These are phyloP conservation scores for Ceratocystis cubensis DNA, from an alignment of 2,329 filamentous ascomycete species.

Conservation along the genomic window DNA sequence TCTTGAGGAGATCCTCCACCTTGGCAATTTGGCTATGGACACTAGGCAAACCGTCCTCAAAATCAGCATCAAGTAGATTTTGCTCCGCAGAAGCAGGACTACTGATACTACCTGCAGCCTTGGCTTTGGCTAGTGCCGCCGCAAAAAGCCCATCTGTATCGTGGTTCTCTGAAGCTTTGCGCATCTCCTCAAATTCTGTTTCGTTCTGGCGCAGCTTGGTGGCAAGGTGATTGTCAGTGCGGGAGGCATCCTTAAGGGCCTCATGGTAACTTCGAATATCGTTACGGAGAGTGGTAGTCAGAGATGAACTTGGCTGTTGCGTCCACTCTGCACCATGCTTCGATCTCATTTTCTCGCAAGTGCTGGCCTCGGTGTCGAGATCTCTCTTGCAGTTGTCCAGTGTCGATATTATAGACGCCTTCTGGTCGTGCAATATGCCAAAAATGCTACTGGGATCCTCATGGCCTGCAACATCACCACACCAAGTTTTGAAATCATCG, in stretches of 20 bases:
- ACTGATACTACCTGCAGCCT: constrained; percentile 49
- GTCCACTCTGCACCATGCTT: constrained; percentile 96
- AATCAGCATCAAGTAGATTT: constrained; percentile 82
- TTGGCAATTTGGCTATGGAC: constrained; percentile 79
- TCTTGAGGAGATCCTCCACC: constrained; percentile 84
- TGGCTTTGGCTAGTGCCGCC: constrained; percentile 67
- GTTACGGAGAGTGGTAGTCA: constrained; percentile 75
- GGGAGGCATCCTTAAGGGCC: constrained; percentile 76
- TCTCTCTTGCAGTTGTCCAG: constrained; percentile 76
- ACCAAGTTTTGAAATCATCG: constrained; percentile 87
- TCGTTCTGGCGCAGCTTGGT: constrained; percentile 77
- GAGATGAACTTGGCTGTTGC: constrained; percentile 81
- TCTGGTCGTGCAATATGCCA: constrained; percentile 64
- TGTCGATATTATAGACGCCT: constrained; percentile 56
- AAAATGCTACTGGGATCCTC: constrained; percentile 68
- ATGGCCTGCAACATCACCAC: constrained; percentile 78
- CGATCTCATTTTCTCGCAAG: constrained; percentile 97
- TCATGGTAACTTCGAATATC: constrained; percentile 82
- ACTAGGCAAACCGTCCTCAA: constrained; percentile 64
- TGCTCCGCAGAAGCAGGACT: constrained; percentile 54
- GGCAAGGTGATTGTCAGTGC: constrained; percentile 74
- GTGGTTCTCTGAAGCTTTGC: constrained; percentile 70
- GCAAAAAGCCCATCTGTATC: constrained; percentile 85
- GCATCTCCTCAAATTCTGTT: constrained; percentile 88
- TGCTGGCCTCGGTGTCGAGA: constrained; percentile 90